Base-by-base conservation (phyloP, 768 basidiomycete genomes). In the Austroboletus festivus region DNA sequence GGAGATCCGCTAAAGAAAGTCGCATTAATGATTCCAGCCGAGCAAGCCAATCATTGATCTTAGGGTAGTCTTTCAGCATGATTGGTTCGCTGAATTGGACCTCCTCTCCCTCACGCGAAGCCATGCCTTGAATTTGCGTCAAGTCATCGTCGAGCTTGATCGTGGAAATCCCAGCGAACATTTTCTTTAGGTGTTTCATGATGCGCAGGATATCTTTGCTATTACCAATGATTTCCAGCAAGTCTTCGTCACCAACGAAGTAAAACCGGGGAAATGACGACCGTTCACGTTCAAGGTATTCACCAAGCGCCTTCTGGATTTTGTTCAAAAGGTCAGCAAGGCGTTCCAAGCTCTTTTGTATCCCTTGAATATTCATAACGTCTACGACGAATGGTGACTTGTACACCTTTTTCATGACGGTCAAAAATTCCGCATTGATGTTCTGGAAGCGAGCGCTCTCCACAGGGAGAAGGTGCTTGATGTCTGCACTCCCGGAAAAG, bases 141-240 rank as follows among this genome's bases (percentile, higher is more conserved):
- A 89, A 65, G 40, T 93, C 92, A 16, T 93, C 90, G 63, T 96
- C 91, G 22, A 98, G 77, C 58, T 73, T 78, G 56, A 98, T 77
- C 0, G 93, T 93, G 1, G 93, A 86, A 33, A 99, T 86, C 22
- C 96, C 96, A 19, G 96, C 96, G 69, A 99, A 99, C 96, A 99
- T 99, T 79, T 99, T 99, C 76, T 97, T 98, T 51, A 99, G 77
- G 72, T 98, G 96, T 60, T 99, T 99, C 91, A 96, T 93, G 69
- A 98, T 90, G 33, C 96, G 88, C 38, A 93, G 71, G 57, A 98
- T 96, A 62, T 98, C 94, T 68, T 97, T 99, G 79, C 93, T 96
- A 73, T 99, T 99, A 54, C 96, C 96, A 55, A 99, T 98, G 59
- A 99, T 99, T 69, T 99, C 96, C 53, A 99, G 78, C 52, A 99